phyloP scores from a whole-genome alignment of 495 filamentous ascomycete genomes.

The Cryomyces minteri region DNA sequence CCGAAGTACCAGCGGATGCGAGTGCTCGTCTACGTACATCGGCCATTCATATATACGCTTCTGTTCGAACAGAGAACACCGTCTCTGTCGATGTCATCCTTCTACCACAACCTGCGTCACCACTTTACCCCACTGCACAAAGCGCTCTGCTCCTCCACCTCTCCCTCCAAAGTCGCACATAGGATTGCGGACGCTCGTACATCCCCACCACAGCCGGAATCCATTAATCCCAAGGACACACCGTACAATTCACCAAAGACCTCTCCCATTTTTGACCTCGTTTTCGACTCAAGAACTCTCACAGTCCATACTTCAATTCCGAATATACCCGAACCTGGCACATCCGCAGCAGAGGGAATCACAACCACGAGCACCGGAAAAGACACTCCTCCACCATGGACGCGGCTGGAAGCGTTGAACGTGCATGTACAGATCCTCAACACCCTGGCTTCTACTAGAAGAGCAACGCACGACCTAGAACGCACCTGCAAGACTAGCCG shows the following conservation, averaged over 20 bases:
- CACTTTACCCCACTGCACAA: conserved; percentile 65
- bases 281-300: conserved; percentile 63
- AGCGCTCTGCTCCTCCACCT: conserved; percentile 49
- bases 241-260: conserved; percentile 30
- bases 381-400: conserved; percentile 27
- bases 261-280: conserved; percentile 58
- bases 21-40: conserved; percentile 57
- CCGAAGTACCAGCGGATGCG: conserved; percentile 30
- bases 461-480: conserved; percentile 45
- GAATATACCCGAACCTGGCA: conserved; percentile 57
- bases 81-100: conserved; percentile 41
- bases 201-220: conserved; percentile 12
- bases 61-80: conserved; percentile 58
- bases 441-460: conserved; percentile 46
- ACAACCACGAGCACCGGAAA: neutral
- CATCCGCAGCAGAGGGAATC: conserved; percentile 12
- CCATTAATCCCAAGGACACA: conserved; percentile 25
- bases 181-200: conserved; percentile 21
- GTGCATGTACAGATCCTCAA: conserved; percentile 73
- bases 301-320: conserved; percentile 74
- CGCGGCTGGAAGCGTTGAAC: conserved; percentile 75
- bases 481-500: conserved; percentile 79
- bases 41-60: conserved; percentile 83
- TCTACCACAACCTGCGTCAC: conserved; percentile 69
- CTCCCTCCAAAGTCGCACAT: conserved; percentile 28